Evolutionary conservation across 2,329 filamentous ascomycete species (phyloP), one percentile per base, ranked within the genome.

Genomic region (Colletotrichum euphorbiae): DNA sequence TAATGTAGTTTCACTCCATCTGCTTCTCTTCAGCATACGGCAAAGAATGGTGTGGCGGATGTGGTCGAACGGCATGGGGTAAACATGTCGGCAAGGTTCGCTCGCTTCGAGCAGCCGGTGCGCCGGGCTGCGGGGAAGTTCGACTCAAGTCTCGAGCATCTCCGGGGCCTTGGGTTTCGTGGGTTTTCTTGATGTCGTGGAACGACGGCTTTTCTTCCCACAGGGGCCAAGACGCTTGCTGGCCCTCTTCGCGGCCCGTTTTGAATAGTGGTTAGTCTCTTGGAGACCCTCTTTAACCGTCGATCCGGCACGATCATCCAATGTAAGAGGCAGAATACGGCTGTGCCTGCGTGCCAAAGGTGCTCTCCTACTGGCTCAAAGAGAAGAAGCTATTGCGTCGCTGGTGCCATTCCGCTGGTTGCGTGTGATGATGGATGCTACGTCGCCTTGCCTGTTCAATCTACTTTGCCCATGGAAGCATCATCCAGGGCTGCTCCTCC

Each of bases 261-360:
- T 24, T 33, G 28, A 4, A 17, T 13, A 19, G 6, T 42, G 6
- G 7, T 42, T 60, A 19, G 45, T 13, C 36, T 62, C 59, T 38
- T 24, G n/a, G 15, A 21, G 38, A 19, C n/a, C 38, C 62, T 61
- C 17, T 69, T 62, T 69, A 69, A 21, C 67, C 67, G 56, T 62
- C n/a, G 56, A 24, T n/a, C 51, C 31, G 57, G 43, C 19, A 52
- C 57, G 42, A 62, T 42, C 55, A 40, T 52, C 62, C 56, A 56
- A 54, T 52, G 56, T 42, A 19, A 15, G 36, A n/a, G 21, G 43
- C 33, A 17, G 59, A 48, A 15, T 21, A 21, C 24, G 33, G 21
- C 36, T 51, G 51, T 67, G 19, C 57, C 52, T 54, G 51, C 36
- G 17, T 62, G 45, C 51, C 13, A 9, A 43, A 33, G 12, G 38